Evolutionary conservation across 768 basidiomycete species (phyloP).

Genomic region (Gloeophyllum trabeum): DNA sequence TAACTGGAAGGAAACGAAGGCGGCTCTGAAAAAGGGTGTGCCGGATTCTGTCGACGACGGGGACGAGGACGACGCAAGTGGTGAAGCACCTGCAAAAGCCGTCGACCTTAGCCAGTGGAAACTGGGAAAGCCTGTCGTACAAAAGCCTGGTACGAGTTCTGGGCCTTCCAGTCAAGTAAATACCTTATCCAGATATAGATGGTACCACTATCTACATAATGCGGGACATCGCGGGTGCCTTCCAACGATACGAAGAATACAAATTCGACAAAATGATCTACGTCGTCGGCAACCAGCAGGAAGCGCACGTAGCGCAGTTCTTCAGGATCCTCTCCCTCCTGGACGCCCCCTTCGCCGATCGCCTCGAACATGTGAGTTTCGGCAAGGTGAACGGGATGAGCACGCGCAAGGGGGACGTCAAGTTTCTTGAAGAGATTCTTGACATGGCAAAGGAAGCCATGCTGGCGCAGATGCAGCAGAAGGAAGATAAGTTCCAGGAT

Average conservation of each 20-base stretch:
- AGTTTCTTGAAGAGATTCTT: constrained; percentile 90
- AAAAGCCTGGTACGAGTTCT: constrained; percentile 58
- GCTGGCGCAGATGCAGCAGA: constrained; percentile 95
- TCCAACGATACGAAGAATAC: constrained; percentile 87
- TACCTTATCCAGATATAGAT: constrained; percentile 31
- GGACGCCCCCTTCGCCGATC: constrained; percentile 78
- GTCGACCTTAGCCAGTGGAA: constrained; percentile 87
- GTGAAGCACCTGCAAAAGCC: too few relatives aligned
- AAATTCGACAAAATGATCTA: constrained; percentile 91
- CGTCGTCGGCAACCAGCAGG: constrained; percentile 80
- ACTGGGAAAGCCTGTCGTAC: constrained; percentile 80
- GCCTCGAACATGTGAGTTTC: constrained; percentile 82
- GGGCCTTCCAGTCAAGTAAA: neutral
- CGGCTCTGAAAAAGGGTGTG: too few relatives aligned
- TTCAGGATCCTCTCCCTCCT: constrained; percentile 90
- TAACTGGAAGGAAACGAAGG: too few relatives aligned
- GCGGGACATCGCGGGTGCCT: constrained; percentile 90
- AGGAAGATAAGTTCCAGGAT: constrained; percentile 83
- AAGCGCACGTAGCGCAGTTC: constrained; percentile 81
- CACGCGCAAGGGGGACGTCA: constrained; percentile 85
- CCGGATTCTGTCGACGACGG: too few relatives aligned
- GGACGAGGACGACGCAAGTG: too few relatives aligned
- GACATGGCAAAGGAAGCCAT: constrained; percentile 80
- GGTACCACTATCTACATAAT: constrained; percentile 92
- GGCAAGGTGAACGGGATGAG: constrained; percentile 94